These are phyloP conservation scores for Craterostigma plantagineum DNA, from an alignment of 257 asterid species.

Conservation along the genomic window DNA sequence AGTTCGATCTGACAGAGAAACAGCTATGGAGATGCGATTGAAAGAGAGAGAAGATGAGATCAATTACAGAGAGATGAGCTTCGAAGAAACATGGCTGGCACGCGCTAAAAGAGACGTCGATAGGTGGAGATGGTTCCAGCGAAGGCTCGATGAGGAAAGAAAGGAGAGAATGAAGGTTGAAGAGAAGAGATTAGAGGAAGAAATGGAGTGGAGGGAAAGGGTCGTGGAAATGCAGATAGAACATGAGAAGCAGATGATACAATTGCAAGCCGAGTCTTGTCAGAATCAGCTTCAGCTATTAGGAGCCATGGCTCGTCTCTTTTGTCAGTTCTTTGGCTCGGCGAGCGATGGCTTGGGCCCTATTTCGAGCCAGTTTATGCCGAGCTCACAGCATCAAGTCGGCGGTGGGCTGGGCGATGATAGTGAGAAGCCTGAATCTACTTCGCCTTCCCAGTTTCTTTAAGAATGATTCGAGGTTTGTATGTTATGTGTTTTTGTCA, in stretches of 20 bases:
- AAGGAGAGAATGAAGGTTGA: constrained; percentile 50
- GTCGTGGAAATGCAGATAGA: constrained; percentile 65
- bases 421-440: constrained; percentile 44
- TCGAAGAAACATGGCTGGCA: constrained; percentile 36
- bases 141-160: constrained; percentile 52
- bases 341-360: constrained; percentile 47
- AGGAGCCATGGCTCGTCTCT: constrained; percentile 43
- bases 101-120: constrained; percentile 47
- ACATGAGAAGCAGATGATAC: constrained; percentile 90
- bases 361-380: constrained; percentile 63
- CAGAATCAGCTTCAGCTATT: constrained; percentile 79
- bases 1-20: constrained; percentile 21
- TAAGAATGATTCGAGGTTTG: constrained; percentile 7
- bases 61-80: constrained; percentile 24
- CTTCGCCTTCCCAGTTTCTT: constrained; percentile 63
- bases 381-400: constrained; percentile 55
- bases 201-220: constrained; percentile 83
- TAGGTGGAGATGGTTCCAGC: constrained; percentile 38
- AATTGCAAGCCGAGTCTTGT: constrained; percentile 78
- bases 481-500: too few species aligned
- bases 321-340: constrained; percentile 72
- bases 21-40: constrained; percentile 16
- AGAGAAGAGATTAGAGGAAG: constrained; percentile 80
- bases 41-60: constrained; percentile 29
- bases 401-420: constrained; percentile 30